phyloP scores from a whole-genome alignment of 164 flowering plant genomes.

The Brasenia schreberi region DNA sequence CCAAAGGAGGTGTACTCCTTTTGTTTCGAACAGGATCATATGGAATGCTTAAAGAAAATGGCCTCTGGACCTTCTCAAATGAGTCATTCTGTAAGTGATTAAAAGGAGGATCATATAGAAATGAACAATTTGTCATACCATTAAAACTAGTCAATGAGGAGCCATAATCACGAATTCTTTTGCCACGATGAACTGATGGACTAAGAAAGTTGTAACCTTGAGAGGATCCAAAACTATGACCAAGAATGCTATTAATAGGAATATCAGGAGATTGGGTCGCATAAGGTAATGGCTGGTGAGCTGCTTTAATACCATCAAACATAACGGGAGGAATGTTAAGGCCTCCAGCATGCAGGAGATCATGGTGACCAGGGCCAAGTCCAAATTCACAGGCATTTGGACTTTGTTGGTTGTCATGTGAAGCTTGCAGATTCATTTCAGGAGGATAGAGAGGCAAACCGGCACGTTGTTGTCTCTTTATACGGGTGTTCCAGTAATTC shows the following conservation, averaged over 20 bases:
- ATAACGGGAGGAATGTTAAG: conserved; percentile 46
- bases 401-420: conserved; percentile 32
- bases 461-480: conserved; percentile 82
- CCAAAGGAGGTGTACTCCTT: conserved; percentile 12
- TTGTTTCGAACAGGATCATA: conserved; percentile 18
- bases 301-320: conserved; percentile 36
- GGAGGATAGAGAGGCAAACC: conserved; percentile 90
- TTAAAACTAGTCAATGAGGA: conserved; percentile 19
- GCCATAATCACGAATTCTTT: conserved; percentile 42
- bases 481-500: conserved; percentile 94
- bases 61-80: conserved; percentile 18
- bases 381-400: conserved; percentile 18
- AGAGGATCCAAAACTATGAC: conserved; percentile 31
- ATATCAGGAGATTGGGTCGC: conserved; percentile 33
- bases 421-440: conserved; percentile 38
- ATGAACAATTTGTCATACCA: conserved; percentile 18
- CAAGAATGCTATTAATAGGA: conserved; percentile 26
- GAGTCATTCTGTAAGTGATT: conserved; percentile 34
- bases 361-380: conserved; percentile 24
- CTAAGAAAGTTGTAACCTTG: conserved; percentile 21
- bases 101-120: conserved; percentile 8
- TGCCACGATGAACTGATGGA: conserved; percentile 27
- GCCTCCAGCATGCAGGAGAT: conserved; percentile 23
- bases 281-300: conserved; percentile 26
- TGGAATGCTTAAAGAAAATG: conserved; percentile 25